phyloP scores from a whole-genome alignment of 176 grass and related monocot genomes.

The Oryza rufipogon region DNA sequence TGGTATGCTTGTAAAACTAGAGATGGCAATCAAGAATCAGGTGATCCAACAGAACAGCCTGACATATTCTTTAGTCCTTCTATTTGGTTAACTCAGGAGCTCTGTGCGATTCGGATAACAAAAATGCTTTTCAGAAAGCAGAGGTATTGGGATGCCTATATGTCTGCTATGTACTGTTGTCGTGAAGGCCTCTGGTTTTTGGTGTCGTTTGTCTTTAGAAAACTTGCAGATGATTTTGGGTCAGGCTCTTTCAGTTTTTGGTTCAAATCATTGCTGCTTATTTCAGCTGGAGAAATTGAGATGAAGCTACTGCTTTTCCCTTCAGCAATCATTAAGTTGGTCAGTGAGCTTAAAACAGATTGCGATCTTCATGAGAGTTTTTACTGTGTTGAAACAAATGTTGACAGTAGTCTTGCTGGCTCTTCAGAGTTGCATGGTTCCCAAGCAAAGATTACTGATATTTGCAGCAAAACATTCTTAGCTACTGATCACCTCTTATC shows the following conservation, averaged over 20 bases:
- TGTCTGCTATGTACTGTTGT: conserved; percentile 77
- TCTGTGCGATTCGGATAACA: conserved; percentile 51
- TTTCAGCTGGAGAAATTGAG: conserved; percentile 77
- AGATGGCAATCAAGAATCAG: conserved; percentile 38
- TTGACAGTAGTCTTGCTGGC: conserved; percentile 13
- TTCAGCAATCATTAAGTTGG: conserved; percentile 58
- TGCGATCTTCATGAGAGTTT: conserved; percentile 42
- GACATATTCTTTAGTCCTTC: conserved; percentile 28
- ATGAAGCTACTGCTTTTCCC: conserved; percentile 80
- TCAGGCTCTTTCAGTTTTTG: conserved; percentile 60
- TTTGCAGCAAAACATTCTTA: conserved; percentile 66
- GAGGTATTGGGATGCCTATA: conserved; percentile 86
- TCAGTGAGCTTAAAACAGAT: conserved; percentile 67
- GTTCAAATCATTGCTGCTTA: conserved; percentile 75
- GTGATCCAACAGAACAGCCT: conserved; percentile 14
- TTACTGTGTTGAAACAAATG: conserved; percentile 49
- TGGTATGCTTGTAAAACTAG: conserved; percentile 36
- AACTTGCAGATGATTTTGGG: conserved; percentile 64
- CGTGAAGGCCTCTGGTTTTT: conserved; percentile 78
- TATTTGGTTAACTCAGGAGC: conserved; percentile 65
- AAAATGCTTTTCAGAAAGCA: conserved; percentile 65
- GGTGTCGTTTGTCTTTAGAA: conserved; percentile 78
- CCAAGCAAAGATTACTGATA: conserved; percentile 53
- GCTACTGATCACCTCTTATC: conserved; percentile 54
- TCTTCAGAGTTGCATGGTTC: conserved; percentile 49